Percentiles rank a stretch among this genome's conserved stretches.
Conservation (phyloP, 1,284 basidiomycete species). For the Tremellales sp. region DNA sequence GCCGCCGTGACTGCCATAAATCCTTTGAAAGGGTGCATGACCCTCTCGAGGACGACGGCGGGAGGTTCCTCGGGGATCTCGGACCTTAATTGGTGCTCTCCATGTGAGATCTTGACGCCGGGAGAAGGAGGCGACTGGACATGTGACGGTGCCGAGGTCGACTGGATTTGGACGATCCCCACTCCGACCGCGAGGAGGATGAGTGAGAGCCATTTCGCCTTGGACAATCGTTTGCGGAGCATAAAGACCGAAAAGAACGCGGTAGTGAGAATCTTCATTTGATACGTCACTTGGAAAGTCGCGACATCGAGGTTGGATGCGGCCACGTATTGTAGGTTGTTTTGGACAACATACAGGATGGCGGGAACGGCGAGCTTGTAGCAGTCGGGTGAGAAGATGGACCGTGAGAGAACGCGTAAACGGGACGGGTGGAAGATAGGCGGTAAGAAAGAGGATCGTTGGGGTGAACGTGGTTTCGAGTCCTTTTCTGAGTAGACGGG, state of each 20-base stretch:
- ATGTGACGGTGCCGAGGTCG: slow-evolving; percentile 17
- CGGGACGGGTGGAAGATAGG: slow-evolving; percentile 31
- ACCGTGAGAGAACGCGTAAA: slow-evolving; percentile 21
- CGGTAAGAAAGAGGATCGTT: slow-evolving; percentile 6
- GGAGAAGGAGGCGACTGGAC: slow-evolving; percentile 7
- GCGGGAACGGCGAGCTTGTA: slow-evolving; percentile 97
- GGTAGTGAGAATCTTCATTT: slow-evolving; percentile 97
- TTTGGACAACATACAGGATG: slow-evolving; percentile 92
- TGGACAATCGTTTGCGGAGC: slow-evolving; percentile 71
- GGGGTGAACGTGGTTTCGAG: slow-evolving; percentile 1
- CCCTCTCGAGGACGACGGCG: slow-evolving; percentile 7
- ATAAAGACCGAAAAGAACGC: slow-evolving; percentile 88
- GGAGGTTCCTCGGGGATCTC: slow-evolving; percentile 6
- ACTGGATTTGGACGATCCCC: slow-evolving; percentile 86
- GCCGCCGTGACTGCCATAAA: slow-evolving; percentile 79
- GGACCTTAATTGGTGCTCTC: slow-evolving; percentile 10
- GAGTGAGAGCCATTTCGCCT: slow-evolving; percentile 77
- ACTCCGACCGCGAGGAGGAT: slow-evolving; percentile 84
- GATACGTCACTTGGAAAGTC: slow-evolving; percentile 83
- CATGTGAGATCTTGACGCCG: slow-evolving; percentile 2
- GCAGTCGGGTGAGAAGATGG: slow-evolving; percentile 74
- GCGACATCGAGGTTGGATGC: slow-evolving; percentile 88
- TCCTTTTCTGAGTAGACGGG: slow-evolving; percentile 21
- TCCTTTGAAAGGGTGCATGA: slow-evolving; percentile 75
- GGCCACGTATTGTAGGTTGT: slow-evolving; percentile 93